Conservation (phyloP, 169 alveolate genomes). For the Plasmodium coatneyi region DNA sequence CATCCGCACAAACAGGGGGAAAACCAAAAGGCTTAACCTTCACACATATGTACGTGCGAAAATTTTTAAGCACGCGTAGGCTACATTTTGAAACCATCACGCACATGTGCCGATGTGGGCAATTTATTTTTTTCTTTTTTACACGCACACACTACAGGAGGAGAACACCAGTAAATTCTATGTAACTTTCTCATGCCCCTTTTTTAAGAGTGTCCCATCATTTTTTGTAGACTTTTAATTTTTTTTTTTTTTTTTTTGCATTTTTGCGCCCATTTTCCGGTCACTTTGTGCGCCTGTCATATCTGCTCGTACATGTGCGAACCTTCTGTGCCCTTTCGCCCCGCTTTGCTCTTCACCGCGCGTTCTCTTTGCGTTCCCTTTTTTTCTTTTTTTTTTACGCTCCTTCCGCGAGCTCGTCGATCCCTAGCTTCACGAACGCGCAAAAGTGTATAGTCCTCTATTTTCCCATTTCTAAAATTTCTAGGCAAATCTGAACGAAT, state of each 20-base stretch:
- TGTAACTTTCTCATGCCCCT: background rate
- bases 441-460: slow-evolving; percentile 2
- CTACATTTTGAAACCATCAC: background rate
- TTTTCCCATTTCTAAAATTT: background rate
- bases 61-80: background rate
- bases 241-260: background rate
- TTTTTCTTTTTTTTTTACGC: background rate
- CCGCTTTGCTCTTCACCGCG: background rate
- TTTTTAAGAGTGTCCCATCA: background rate
- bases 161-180: background rate
- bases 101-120: background rate
- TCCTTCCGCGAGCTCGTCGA: background rate
- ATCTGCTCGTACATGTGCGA: background rate
- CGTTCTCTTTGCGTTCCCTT: background rate
- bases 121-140: background rate
- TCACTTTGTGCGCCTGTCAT: background rate
- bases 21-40: background rate
- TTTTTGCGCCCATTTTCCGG: background rate
- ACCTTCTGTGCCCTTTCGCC: background rate
- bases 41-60: background rate
- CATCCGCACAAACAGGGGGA: background rate
- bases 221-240: slow-evolving; percentile 22
- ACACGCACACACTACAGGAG: slow-evolving; percentile 28
- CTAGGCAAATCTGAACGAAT: background rate
- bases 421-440: background rate